These are phyloP conservation scores for Calonectria fujianensis DNA, from an alignment of 2,329 filamentous ascomycete genomes.

Conservation along the genomic window DNA sequence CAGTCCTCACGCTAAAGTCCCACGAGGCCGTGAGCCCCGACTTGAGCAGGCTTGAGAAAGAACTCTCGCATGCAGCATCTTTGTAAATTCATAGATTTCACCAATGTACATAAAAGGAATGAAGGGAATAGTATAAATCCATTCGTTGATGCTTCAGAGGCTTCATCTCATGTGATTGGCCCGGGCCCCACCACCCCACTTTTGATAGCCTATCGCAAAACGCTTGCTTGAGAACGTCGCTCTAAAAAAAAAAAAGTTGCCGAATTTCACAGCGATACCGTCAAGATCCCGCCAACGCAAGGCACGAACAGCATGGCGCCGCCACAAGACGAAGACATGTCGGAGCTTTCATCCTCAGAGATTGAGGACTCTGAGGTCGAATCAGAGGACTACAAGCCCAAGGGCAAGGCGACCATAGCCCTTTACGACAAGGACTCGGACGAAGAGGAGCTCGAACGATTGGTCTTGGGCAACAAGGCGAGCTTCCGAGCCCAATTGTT, in stretches of 20 bases:
- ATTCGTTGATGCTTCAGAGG: slow-evolving; percentile 51
- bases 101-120: neutral
- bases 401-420: slow-evolving; percentile 56
- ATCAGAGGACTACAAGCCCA: slow-evolving; percentile 54
- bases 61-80: slow-evolving; percentile 57
- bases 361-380: slow-evolving; percentile 55
- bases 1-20: slow-evolving; percentile 85
- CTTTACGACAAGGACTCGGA: slow-evolving; percentile 83
- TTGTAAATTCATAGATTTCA: slow-evolving; percentile 30
- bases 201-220: slow-evolving; percentile 44
- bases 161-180: slow-evolving; percentile 51
- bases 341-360: slow-evolving; percentile 56
- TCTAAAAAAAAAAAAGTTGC: slow-evolving; percentile 57
- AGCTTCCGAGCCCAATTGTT: slow-evolving; percentile 87
- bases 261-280: slow-evolving; percentile 48
- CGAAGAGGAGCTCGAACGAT: slow-evolving; percentile 89
- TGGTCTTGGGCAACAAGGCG: slow-evolving; percentile 91
- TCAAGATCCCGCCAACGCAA: slow-evolving; percentile 42
- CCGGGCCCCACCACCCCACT: slow-evolving; percentile 34
- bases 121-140: neutral
- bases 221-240: slow-evolving; percentile 54
- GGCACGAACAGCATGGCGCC: slow-evolving; percentile 56
- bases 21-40: slow-evolving; percentile 81
- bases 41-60: slow-evolving; percentile 67
- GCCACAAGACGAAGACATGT: slow-evolving; percentile 55